These are phyloP conservation scores for Staphylotrichum tortipilum DNA, from an alignment of 495 filamentous ascomycete species.

Conservation along the genomic window DNA sequence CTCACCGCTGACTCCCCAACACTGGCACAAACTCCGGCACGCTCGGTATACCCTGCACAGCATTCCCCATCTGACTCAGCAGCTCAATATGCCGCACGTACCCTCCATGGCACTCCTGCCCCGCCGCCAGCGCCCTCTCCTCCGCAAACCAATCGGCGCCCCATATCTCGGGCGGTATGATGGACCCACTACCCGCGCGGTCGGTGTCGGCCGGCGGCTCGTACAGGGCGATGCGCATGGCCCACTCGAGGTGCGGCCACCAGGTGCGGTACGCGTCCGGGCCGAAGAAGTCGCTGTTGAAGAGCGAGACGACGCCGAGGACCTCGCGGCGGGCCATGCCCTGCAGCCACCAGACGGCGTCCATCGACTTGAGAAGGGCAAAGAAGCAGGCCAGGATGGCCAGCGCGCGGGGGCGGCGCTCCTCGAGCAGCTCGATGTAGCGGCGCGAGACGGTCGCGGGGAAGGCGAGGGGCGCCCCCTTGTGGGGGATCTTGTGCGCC, in stretches of 20 bases:
- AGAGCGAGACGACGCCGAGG: slow-evolving; percentile 42
- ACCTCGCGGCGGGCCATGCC: slow-evolving; percentile 49
- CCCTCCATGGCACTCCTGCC: slow-evolving; percentile 18
- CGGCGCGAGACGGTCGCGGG: slow-evolving; percentile 52
- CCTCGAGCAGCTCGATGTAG: slow-evolving; percentile 45
- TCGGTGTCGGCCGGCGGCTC: slow-evolving; percentile 11
- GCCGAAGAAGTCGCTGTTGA: slow-evolving; percentile 38
- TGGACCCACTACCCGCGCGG: neutral
- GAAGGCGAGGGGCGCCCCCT: slow-evolving; percentile 44
- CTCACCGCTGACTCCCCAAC: slow-evolving; percentile 1
- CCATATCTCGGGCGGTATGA: slow-evolving; percentile 45
- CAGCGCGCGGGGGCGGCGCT: slow-evolving; percentile 43
- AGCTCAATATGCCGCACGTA: slow-evolving; percentile 42
- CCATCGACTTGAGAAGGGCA: slow-evolving; percentile 44
- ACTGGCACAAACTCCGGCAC: slow-evolving; percentile 17
- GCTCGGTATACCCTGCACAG: slow-evolving; percentile 27
- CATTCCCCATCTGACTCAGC: slow-evolving; percentile 36
- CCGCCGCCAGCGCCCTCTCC: slow-evolving; percentile 24
- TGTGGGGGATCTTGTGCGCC: slow-evolving; percentile 48
- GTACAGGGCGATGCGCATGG: slow-evolving; percentile 41
- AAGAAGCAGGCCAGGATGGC: slow-evolving; percentile 50
- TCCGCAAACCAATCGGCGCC: slow-evolving; percentile 39
- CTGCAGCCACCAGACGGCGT: slow-evolving; percentile 48
- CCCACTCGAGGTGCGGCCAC: slow-evolving; percentile 50
- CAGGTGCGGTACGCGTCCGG: slow-evolving; percentile 34